Evolutionary conservation across 2,329 filamentous ascomycete species (phyloP).

Genomic region (Didymella keratinophila): DNA sequence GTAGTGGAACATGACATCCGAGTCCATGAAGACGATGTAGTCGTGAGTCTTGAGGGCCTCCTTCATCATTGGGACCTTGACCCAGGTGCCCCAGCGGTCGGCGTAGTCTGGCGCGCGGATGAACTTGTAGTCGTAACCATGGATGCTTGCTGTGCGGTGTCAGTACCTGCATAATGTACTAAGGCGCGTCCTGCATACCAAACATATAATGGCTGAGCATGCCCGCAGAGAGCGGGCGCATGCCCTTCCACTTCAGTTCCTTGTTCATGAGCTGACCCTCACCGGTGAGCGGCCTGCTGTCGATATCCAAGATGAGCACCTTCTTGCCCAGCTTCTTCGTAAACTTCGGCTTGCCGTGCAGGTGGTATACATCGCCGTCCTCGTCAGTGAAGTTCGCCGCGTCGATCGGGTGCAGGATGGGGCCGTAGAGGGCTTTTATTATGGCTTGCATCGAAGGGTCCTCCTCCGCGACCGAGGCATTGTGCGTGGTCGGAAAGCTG

Average conservation of each 20-base stretch:
- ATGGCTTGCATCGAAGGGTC: slow-evolving; percentile 48
- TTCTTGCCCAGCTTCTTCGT: slow-evolving; percentile 48
- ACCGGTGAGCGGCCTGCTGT: slow-evolving; percentile 47
- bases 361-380: slow-evolving; percentile 45
- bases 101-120: slow-evolving; percentile 54
- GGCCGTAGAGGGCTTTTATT: slow-evolving; percentile 49
- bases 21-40: slow-evolving; percentile 59
- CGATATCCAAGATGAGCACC: slow-evolving; percentile 50
- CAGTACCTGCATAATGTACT: slow-evolving; percentile 11
- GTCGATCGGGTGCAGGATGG: slow-evolving; percentile 47
- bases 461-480: slow-evolving; percentile 36
- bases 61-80: slow-evolving; percentile 59
- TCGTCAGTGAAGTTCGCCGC: slow-evolving; percentile 50
- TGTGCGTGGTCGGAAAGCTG: slow-evolving; percentile 38
- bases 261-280: slow-evolving; percentile 48
- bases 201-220: slow-evolving; percentile 53
- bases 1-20: slow-evolving; percentile 59
- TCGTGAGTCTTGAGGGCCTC: slow-evolving; percentile 51
- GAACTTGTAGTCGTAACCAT: slow-evolving; percentile 61
- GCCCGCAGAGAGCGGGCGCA: slow-evolving; percentile 48
- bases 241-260: slow-evolving; percentile 49
- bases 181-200: slow-evolving; percentile 27
- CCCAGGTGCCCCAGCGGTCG: slow-evolving; percentile 58
- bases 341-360: slow-evolving; percentile 43
- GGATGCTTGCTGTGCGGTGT: slow-evolving; percentile 52